Base-by-base conservation (phyloP, 1,284 basidiomycete species). In the Neonothopanus nambi region DNA sequence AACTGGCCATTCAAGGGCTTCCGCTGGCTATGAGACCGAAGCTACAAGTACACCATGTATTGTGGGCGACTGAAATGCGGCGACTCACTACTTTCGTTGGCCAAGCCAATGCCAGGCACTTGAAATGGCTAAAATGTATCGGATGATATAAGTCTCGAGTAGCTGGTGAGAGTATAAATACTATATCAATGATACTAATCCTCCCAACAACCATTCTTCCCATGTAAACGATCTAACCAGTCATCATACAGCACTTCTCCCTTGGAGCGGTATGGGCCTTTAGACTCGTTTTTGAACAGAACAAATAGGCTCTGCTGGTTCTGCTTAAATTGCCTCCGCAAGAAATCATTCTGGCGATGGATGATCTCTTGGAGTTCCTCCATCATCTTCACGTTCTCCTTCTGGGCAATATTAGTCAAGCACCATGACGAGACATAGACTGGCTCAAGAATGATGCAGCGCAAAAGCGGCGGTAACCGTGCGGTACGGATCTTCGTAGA, bases 261-360 rank as follows among this genome's bases (percentile, higher is more conserved):
- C 11, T 15, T 30, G 5, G 4, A 17, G 5, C 12, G 9, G 8
- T 44, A n/a, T n/a, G 24, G 5, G 15, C 43, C 5, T 18, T 15
- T 87, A 61, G 80, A 81, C 33, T 68, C 85, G n/a, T 36, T 81
- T 84, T 12, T 65, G 17, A 39, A 49, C n/a, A 40, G 20, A 15
- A 52, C n/a, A 42, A 18, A 11, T 11, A 51, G 33, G 15, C 21
- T 40, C 21, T 23, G 24, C 17, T 26, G 20, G 13, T 3, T 26
- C 37, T 38, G 24, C n/a, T 39, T 11, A 7, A 13, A 2, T 33
- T 3, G 30, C 4, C 13, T 33, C 30, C 37, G n/a, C 18, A 39
- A 18, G n/a, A 36, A 39, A 11, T 28, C 15, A 33, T 33, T 18
- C 20, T 51, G 48, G 7, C 17, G 20, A 15, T 23, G 38, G 23